Percentiles rank a stretch among this genome's conserved stretches.
Conservation (phyloP, 2,329 filamentous ascomycete species). For the Talaromyces pinophilus region DNA sequence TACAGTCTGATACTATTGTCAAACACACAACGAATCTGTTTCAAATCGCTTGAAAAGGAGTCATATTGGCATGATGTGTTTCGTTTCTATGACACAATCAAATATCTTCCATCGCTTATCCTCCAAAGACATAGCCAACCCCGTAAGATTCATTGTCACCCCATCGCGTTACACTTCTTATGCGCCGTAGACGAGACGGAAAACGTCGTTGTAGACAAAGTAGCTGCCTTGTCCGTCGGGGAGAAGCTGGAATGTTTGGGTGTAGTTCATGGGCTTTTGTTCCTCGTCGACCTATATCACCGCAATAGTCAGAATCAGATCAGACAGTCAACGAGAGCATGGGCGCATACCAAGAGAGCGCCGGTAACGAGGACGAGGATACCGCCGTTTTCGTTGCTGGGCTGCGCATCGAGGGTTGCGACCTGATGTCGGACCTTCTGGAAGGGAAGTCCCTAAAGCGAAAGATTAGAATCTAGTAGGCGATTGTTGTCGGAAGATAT, state of each 20-base stretch:
- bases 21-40: neutral
- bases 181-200: constrained; percentile 74
- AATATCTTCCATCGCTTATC: constrained; percentile 10
- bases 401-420: constrained; percentile 79
- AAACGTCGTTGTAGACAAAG: constrained; percentile 92
- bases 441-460: constrained; percentile 71
- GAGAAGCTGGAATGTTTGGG: constrained; percentile 82
- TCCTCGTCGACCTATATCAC: constrained; percentile 74
- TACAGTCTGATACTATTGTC: constrained; percentile 12
- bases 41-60: neutral
- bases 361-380: constrained; percentile 90
- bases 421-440: constrained; percentile 77
- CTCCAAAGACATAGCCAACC: constrained; percentile 4
- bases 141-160: neutral
- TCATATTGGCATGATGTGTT: constrained; percentile 6
- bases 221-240: constrained; percentile 68
- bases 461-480: neutral
- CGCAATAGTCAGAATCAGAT: constrained; percentile 8
- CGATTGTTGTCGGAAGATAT: neutral
- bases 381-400: constrained; percentile 64
- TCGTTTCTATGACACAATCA: constrained; percentile 1
- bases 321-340: neutral
- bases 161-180: constrained; percentile 23
- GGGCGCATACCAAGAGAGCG: constrained; percentile 68
- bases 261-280: constrained; percentile 84